These are phyloP conservation scores for Alternaria arborescens DNA, from an alignment of 2,329 filamentous ascomycete genomes.

Conservation along the genomic window DNA sequence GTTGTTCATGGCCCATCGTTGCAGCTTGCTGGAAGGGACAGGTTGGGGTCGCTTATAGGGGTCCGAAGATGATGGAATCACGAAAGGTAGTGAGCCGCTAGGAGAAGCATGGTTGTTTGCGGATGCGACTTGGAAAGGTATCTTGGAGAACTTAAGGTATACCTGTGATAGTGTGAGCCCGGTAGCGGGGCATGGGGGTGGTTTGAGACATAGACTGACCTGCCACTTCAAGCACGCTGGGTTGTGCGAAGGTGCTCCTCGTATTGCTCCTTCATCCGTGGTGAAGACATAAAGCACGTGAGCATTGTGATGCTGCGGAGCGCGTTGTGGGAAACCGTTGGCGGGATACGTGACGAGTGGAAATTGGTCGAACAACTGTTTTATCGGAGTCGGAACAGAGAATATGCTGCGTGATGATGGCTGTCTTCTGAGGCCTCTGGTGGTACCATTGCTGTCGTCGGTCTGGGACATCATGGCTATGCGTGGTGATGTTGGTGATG, in stretches of 20 bases:
- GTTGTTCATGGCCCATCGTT: conserved; percentile 70
- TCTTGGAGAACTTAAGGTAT: conserved; percentile 78
- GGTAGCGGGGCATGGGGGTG: background rate
- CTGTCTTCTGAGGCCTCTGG: conserved; percentile 11
- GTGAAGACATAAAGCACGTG: conserved; percentile 81
- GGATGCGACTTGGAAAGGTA: conserved; percentile 71
- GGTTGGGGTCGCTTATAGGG: conserved; percentile 50
- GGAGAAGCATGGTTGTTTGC: conserved; percentile 96
- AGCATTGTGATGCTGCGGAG: conserved; percentile 57
- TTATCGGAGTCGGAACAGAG: conserved; percentile 76
- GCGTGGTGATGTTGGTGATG: conserved; percentile 19
- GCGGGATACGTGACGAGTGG: conserved; percentile 78
- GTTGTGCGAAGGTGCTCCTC: conserved; percentile 80
- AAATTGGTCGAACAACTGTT: conserved; percentile 83
- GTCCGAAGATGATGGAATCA: conserved; percentile 65
- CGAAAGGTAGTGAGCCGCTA: conserved; percentile 85
- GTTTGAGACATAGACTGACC: conserved; percentile 60
- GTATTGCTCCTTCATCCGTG: conserved; percentile 67
- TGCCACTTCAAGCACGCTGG: conserved; percentile 96
- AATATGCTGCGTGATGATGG: conserved; percentile 41
- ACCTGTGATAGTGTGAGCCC: conserved; percentile 63
- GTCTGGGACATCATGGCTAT: conserved; percentile 34
- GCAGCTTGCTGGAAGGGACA: conserved; percentile 71
- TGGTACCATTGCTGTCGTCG: conserved; percentile 13
- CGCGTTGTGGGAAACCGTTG: conserved; percentile 75